Conservation (phyloP, 2,329 filamentous ascomycete genomes). For the Talaromyces sp. region DNA sequence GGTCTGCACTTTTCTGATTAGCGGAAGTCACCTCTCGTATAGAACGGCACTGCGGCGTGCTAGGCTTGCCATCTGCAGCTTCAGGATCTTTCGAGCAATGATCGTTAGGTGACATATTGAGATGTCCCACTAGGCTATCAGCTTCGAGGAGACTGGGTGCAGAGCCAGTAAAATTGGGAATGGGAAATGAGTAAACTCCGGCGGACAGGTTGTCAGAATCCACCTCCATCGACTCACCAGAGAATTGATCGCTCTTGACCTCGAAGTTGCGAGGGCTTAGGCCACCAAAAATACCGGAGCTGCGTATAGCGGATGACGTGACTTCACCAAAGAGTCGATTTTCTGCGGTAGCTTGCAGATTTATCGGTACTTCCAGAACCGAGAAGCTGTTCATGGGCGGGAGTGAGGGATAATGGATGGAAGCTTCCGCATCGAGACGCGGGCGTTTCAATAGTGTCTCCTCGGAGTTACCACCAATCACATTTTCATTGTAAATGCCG, state of each 20-base stretch:
- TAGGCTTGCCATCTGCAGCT: conserved; percentile 31
- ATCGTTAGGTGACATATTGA: conserved; percentile 46
- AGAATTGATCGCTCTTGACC: conserved; percentile 39
- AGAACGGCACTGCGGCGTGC: conserved; percentile 32
- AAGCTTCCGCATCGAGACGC: conserved; percentile 28
- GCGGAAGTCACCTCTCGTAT: conserved; percentile 25
- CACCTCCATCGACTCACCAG: conserved; percentile 39
- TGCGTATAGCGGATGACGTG: conserved; percentile 52
- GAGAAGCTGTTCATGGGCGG: conserved; percentile 38
- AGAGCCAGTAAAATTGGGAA: conserved; percentile 34
- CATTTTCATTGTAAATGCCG: conserved; percentile 31
- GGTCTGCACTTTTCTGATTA: conserved; percentile 21
- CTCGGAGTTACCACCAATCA: conserved; percentile 4
- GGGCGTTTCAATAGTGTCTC: conserved; percentile 35
- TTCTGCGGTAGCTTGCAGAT: conserved; percentile 26
- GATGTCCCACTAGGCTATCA: conserved; percentile 46
- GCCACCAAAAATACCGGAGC: conserved; percentile 47
- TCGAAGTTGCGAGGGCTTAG: conserved; percentile 31
- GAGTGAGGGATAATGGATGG: conserved; percentile 43
- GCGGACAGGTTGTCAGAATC: conserved; percentile 33
- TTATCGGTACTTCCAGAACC: conserved; percentile 23
- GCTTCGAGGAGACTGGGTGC: conserved; percentile 48
- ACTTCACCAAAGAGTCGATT: conserved; percentile 60
- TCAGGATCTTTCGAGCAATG: conserved; percentile 29
- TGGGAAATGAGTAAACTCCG: conserved; percentile 37